Evolutionary conservation across 1,139 yeast genomes (phyloP).

Genomic region (Suhomyces wounanorum): DNA sequence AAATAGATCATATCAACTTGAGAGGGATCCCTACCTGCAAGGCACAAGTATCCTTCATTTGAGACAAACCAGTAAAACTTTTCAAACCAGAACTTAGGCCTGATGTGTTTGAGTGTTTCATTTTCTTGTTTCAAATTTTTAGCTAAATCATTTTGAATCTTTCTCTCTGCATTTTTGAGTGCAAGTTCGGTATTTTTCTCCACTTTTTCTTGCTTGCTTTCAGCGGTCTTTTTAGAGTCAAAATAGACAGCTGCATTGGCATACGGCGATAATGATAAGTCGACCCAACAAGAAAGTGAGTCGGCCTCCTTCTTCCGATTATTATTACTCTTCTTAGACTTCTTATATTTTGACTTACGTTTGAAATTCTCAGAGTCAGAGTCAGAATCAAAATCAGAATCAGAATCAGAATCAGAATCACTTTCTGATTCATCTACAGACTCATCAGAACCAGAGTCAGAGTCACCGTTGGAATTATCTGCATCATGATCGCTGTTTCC

Average conservation of each 20-base stretch:
- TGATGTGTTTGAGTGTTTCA: slow-evolving; percentile 61
- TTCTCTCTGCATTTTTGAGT: slow-evolving; percentile 78
- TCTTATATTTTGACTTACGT: slow-evolving; percentile 14
- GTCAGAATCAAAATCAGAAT: slow-evolving; percentile 37
- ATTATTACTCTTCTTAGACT: slow-evolving; percentile 2
- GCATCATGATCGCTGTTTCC: slow-evolving; percentile 32
- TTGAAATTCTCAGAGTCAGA: slow-evolving; percentile 21
- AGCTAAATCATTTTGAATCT: slow-evolving; percentile 71
- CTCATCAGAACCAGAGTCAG: slow-evolving; percentile 30
- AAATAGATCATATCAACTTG: slow-evolving; percentile 85
- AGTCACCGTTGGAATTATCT: slow-evolving; percentile 14
- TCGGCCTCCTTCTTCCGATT: slow-evolving; percentile 19
- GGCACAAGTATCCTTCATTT: slow-evolving; percentile 82
- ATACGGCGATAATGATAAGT: slow-evolving; percentile 71
- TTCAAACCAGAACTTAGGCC: slow-evolving; percentile 88
- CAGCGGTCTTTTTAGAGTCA: slow-evolving; percentile 74
- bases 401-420: slow-evolving; percentile 29
- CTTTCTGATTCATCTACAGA: slow-evolving; percentile 33
- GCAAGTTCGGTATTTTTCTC: slow-evolving; percentile 79
- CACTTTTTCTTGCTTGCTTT: slow-evolving; percentile 77
- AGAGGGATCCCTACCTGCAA: slow-evolving; percentile 83
- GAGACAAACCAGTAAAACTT: slow-evolving; percentile 92
- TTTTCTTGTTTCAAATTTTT: slow-evolving; percentile 65
- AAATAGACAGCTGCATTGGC: slow-evolving; percentile 91
- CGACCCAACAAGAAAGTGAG: slow-evolving; percentile 60